phyloP scores from a whole-genome alignment of 2,329 filamentous ascomycete species.

The Nemania serpens region DNA sequence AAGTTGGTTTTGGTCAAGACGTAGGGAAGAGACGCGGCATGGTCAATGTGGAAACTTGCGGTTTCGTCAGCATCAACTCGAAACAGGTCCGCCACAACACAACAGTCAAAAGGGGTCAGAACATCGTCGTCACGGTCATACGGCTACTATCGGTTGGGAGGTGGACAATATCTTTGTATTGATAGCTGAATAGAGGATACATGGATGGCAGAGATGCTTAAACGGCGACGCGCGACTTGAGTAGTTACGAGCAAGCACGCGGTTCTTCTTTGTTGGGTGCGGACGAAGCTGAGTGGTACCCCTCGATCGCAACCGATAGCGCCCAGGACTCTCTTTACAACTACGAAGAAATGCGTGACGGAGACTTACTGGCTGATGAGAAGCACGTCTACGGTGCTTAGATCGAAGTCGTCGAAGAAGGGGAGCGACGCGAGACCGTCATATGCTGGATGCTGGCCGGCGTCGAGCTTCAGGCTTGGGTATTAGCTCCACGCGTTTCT shows the following conservation, averaged over 20 bases:
- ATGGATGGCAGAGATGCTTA: constrained; percentile 32
- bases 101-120: constrained; percentile 1
- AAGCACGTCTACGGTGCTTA: constrained; percentile 95
- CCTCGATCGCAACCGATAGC: constrained; percentile 33
- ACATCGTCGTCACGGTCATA: constrained; percentile 32
- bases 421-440: constrained; percentile 91
- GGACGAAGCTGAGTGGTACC: constrained; percentile 6
- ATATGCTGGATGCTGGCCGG: constrained; percentile 94
- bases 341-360: constrained; percentile 27
- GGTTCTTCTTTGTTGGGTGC: background rate
- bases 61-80: constrained; percentile 30
- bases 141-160: constrained; percentile 36
- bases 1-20: constrained; percentile 98
- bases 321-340: constrained; percentile 31
- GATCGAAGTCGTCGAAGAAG: constrained; percentile 98
- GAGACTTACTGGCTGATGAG: constrained; percentile 96
- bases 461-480: constrained; percentile 72
- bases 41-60: constrained; percentile 92
- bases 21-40: constrained; percentile 97
- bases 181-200: constrained; percentile 45
- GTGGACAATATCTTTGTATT: constrained; percentile 49
- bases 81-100: background rate
- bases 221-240: constrained; percentile 21
- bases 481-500: constrained; percentile 28
- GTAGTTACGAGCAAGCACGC: constrained; percentile 14